phyloP scores from a whole-genome alignment of 2,329 filamentous ascomycete species.

The Fusarium sp. region DNA sequence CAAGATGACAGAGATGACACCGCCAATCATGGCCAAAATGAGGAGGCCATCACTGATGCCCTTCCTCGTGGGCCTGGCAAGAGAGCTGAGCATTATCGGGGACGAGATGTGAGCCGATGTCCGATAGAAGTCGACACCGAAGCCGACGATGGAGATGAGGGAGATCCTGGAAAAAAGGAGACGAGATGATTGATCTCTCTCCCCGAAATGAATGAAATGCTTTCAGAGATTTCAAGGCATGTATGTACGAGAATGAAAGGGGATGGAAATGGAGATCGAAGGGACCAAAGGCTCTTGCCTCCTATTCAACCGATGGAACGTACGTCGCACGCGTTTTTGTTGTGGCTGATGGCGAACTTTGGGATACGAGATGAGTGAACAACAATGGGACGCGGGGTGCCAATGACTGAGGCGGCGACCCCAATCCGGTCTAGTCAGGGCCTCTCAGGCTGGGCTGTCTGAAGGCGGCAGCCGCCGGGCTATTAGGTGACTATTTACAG shows the following conservation, averaged over 20 bases:
- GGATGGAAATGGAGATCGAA: background rate
- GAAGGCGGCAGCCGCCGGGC: background rate
- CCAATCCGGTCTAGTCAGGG: conserved; percentile 23
- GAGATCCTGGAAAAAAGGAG: background rate
- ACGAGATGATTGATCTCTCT: background rate
- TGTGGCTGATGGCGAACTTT: conserved; percentile 14
- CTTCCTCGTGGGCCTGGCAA: conserved; percentile 33
- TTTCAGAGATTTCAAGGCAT: background rate
- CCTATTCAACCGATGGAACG: conserved; percentile 3
- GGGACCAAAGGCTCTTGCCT: conserved; percentile 8
- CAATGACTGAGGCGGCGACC: conserved; percentile 17
- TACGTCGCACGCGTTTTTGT: conserved; percentile 12
- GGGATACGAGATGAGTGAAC: conserved; percentile 30
- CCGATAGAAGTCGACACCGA: conserved; percentile 9
- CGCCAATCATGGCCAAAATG: conserved; percentile 37
- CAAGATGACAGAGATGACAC: conserved; percentile 36
- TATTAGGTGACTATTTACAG: conserved; percentile 3
- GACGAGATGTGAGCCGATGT: conserved; percentile 16
- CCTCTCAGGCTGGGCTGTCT: background rate
- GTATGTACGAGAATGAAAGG: background rate
- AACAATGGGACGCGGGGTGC: conserved; percentile 20
- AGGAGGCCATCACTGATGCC: conserved; percentile 31
- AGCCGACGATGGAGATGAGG: conserved; percentile 18
- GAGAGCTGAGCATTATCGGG: conserved; percentile 26
- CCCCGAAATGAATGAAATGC: background rate